Percentiles rank a stretch among this genome's conserved stretches.
These are phyloP conservation scores for Choricystis sp. DNA, from an alignment of 139 green algal species.

Conservation along the genomic window DNA sequence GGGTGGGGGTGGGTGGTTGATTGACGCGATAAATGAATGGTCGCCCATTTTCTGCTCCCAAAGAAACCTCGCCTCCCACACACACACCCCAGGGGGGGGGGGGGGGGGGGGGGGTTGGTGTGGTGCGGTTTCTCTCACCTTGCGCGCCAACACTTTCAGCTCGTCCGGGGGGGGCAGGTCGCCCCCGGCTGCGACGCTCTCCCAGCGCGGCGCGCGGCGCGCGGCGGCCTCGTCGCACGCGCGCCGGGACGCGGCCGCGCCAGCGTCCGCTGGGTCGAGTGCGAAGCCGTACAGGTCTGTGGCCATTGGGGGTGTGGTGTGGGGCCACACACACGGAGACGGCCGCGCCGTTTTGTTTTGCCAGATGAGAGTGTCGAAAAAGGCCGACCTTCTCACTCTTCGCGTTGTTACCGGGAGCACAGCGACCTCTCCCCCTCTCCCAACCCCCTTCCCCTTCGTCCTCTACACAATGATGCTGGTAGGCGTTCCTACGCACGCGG, in stretches of 20 bases:
- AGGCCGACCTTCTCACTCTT: background rate
- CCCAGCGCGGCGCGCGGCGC: background rate
- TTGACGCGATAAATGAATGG: too few species aligned
- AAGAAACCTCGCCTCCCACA: constrained; percentile 2
- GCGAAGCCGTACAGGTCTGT: background rate
- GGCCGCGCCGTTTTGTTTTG: too few species aligned
- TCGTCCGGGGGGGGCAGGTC: constrained; percentile 11
- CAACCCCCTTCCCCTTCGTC: background rate
- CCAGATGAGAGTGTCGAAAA: too few species aligned
- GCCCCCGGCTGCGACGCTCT: background rate
- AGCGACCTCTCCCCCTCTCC: background rate
- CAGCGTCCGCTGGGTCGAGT: background rate
- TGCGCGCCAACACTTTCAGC: constrained; percentile 38
- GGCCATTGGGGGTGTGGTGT: background rate
- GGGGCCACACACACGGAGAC: background rate
- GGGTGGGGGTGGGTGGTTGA: too few species aligned
- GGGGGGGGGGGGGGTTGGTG: too few species aligned
- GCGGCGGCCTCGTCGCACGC: background rate
- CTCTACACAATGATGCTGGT: too few species aligned
- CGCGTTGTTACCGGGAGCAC: background rate
- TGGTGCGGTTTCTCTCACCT: constrained; percentile 21
- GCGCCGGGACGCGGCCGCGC: too few species aligned
- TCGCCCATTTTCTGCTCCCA: too few species aligned
- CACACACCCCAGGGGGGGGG: background rate
- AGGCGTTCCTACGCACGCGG: too few species aligned